Conservation (phyloP, 805 yeast genomes). For the Lachancea sp. region DNA sequence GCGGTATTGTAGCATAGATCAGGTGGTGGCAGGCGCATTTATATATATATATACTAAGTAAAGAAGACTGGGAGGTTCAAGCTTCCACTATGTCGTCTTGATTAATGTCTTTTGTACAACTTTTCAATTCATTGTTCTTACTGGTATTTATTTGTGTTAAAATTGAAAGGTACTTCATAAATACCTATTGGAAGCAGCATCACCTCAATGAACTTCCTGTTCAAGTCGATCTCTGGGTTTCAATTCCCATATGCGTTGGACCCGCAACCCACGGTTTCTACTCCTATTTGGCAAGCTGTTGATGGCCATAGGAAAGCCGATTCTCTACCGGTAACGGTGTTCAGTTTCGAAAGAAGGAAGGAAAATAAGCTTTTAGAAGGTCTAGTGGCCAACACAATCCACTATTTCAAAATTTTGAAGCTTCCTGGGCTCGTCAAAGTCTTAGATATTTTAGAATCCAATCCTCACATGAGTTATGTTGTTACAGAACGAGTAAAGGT, state of each 20-base stretch:
- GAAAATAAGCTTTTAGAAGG: slow-evolving; percentile 16
- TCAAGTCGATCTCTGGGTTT: slow-evolving; percentile 29
- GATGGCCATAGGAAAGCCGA: slow-evolving; percentile 26
- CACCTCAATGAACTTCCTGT: slow-evolving; percentile 27
- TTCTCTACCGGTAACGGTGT: slow-evolving; percentile 26
- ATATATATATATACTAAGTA: not conserved
- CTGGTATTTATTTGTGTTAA: not conserved
- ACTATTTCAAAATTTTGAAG: slow-evolving; percentile 24
- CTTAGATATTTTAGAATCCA: slow-evolving; percentile 26
- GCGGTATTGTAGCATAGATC: not conserved
- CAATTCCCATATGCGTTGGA: slow-evolving; percentile 30
- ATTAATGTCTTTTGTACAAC: too few relatives aligned
- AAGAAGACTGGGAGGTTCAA: not conserved
- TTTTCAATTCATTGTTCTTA: not conserved
- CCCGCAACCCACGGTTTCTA: slow-evolving; percentile 18
- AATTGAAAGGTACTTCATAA: too few relatives aligned
- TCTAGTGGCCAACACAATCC: slow-evolving; percentile 22
- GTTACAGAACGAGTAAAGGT: slow-evolving; percentile 26
- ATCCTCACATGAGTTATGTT: slow-evolving; percentile 22
- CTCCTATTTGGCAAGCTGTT: slow-evolving; percentile 25
- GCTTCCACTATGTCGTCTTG: too few relatives aligned
- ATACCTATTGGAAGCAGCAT: too few relatives aligned
- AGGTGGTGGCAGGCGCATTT: not conserved
- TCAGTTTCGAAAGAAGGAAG: slow-evolving; percentile 13
- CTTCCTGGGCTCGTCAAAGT: slow-evolving; percentile 30